A percentile compares a stretch with the other conserved stretches of the same genome.
Evolutionary conservation across 1,284 basidiomycete genomes (phyloP).

Genomic region (Apiotrichum montevideense): DNA sequence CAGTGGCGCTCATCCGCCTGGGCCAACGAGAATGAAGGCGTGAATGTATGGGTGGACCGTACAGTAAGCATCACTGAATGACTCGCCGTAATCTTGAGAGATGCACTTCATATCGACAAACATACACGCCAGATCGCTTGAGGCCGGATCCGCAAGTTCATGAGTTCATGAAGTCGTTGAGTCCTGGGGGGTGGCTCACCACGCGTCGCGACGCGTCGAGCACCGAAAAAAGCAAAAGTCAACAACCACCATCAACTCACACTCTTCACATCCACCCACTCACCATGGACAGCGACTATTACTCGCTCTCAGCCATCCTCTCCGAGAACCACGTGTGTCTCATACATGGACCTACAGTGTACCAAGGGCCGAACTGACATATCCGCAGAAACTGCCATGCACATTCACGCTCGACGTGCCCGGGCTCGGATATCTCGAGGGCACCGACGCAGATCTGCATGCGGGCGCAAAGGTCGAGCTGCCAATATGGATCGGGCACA

Average conservation of each 20-base stretch:
- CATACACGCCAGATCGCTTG: no score
- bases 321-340: conserved; percentile 74
- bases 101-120: no score
- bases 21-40: no score
- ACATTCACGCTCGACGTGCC: conserved; percentile 79
- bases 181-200: no score
- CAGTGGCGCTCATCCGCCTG: no score
- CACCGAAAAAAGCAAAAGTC: not conserved
- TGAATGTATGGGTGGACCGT: no score
- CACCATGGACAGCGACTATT: conserved; percentile 77
- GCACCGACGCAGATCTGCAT: conserved; percentile 71
- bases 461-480: conserved; percentile 65
- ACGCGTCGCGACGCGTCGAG: conserved; percentile 4
- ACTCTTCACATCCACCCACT: not conserved
- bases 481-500: conserved; percentile 80
- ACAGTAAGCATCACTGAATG: no score
- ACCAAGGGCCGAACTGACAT: not conserved
- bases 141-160: no score
- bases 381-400: conserved; percentile 72
- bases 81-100: no score
- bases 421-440: conserved; percentile 77
- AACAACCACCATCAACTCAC: not conserved
- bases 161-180: no score
- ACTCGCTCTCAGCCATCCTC: conserved; percentile 76
- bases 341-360: not conserved